Percentiles rank a stretch among this genome's conserved stretches.
phyloP scores from a whole-genome alignment of 805 yeast species.

The Candida tammaniensis region DNA sequence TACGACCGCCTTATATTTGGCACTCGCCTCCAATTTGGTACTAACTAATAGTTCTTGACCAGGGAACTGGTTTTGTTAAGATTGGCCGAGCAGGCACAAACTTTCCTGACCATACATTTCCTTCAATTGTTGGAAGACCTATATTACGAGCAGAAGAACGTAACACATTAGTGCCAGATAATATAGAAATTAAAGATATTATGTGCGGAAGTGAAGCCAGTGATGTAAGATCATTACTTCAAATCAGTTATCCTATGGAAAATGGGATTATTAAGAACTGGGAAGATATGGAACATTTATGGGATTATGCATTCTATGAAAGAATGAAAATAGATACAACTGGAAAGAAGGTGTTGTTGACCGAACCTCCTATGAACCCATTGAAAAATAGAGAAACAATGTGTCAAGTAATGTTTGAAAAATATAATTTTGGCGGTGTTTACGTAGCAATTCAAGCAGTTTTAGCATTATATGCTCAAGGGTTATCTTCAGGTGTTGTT shows the following conservation, averaged over 20 bases:
- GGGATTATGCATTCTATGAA: conserved; percentile 97
- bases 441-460: conserved; percentile 97
- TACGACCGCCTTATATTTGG: background rate
- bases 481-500: conserved; percentile 93
- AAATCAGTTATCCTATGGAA: conserved; percentile 97
- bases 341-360: conserved; percentile 79
- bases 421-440: conserved; percentile 86
- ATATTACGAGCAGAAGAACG: conserved; percentile 96
- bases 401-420: conserved; percentile 92
- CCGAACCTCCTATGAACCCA: conserved; percentile 99
- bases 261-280: conserved; percentile 96
- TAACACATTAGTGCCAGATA: conserved; percentile 48
- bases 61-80: conserved; percentile 98
- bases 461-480: conserved; percentile 96
- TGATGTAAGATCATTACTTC: conserved; percentile 83
- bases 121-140: conserved; percentile 96
- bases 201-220: conserved; percentile 98
- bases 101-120: conserved; percentile 96
- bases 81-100: conserved; percentile 96
- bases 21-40: conserved; percentile 1
- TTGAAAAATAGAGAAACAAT: conserved; percentile 82
- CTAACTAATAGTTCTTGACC: conserved; percentile 75
- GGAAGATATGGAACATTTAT: conserved; percentile 98
- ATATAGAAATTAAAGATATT: conserved; percentile 82
- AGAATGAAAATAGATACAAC: conserved; percentile 73